Base-by-base conservation (phyloP, 108 stramenopile species). In the Nitzschia sp. region DNA sequence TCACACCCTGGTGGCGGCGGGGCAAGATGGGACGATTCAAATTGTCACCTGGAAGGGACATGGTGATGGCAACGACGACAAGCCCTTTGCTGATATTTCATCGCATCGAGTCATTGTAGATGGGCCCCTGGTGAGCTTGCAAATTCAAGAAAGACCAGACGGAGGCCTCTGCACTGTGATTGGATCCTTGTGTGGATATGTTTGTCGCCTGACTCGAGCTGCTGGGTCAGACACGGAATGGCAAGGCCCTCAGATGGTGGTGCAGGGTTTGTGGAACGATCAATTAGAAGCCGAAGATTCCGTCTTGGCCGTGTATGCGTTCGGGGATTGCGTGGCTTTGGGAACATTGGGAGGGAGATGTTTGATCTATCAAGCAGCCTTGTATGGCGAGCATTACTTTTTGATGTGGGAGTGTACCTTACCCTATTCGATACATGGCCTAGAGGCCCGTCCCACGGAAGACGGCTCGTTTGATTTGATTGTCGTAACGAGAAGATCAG, bases 141-240 rank as follows among this genome's bases (percentile, higher is more conserved):
- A 67, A 64, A 49, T 77, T 18, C 64, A 67, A 61, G 68, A 54
- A 64, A 24, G 33, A 58, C 18, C 54, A 66, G 30, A 24, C 5
- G 55, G 46, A 56, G 13, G 32, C 6, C 21, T 71, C 24, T 55
- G 59, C 4, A 54, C 79, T 9, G 21, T 68, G 23, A 71, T 72
- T 8, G 84, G 84, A 11, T 85, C 84, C 3, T 30, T 85, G 59
- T 85, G 79, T 72, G 84, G 84, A 25, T 85, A 75, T 49, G 84
- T 69, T 23, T 75, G 69, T 35, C 68, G 48, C 36, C 54, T 79
- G 64, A 49, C 46, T 11, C 35, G 27, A 19, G 4, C 46, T 13
- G n/a, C 29, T 24, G 34, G 54, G 1, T 29, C 32, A 18, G 2
- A 21, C 4, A 19, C 49, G 3, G 33, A 55, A 35, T 83, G 82